A percentile compares a stretch with the other conserved stretches of the same genome.
Evolutionary conservation across 163 green algal species (phyloP).

Genomic region (Chlamydomonas reinhardtii): DNA sequence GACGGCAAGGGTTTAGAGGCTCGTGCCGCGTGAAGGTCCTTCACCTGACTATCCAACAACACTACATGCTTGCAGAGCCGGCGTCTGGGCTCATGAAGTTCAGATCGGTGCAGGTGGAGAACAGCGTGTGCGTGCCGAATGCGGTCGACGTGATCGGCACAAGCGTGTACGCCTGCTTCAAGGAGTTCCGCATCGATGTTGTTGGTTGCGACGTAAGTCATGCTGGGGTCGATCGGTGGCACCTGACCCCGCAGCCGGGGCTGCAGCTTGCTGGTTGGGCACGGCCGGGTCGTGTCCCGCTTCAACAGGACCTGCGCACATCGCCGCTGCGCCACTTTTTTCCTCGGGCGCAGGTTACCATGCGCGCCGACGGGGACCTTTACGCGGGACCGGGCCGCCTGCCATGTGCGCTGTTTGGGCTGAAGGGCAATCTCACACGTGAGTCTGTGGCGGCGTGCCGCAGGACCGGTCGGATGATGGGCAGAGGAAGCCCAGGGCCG

Average conservation of each 20-base stretch:
- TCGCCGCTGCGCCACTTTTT: too few relatives aligned
- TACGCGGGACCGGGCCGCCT: background rate
- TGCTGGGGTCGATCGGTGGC: too few relatives aligned
- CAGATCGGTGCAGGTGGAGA: background rate
- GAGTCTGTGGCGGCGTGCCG: background rate
- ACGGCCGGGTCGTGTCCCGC: too few relatives aligned
- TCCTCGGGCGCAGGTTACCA: background rate
- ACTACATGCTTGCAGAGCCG: background rate
- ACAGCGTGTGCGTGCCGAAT: background rate
- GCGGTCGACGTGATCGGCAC: background rate
- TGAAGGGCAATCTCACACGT: background rate
- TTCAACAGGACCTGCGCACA: too few relatives aligned
- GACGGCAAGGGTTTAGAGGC: background rate
- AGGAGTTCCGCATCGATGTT: background rate
- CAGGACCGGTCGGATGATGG: too few relatives aligned
- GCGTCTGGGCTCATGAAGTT: background rate
- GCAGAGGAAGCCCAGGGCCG: too few relatives aligned
- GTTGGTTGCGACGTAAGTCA: background rate
- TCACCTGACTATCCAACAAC: background rate
- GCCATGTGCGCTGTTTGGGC: background rate
- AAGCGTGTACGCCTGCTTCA: background rate
- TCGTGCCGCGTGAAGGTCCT: too few relatives aligned
- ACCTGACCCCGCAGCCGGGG: too few relatives aligned
- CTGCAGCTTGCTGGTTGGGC: too few relatives aligned
- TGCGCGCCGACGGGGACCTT: background rate